phyloP scores from a whole-genome alignment of 176 grass and related monocot species.

The Aegilops tauschii region DNA sequence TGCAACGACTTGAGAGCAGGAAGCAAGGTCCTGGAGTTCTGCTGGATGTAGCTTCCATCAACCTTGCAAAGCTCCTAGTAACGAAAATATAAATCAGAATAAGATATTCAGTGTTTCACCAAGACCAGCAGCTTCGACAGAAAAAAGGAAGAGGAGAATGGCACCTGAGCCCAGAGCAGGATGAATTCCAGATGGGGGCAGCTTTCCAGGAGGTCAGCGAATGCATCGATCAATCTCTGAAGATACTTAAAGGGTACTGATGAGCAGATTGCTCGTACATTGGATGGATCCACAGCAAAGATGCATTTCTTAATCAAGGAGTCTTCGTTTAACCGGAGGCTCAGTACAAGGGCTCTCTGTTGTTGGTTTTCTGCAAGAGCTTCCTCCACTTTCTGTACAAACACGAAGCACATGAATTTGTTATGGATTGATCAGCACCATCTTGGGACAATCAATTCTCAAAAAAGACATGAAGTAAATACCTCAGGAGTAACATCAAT shows the following conservation, averaged over 20 bases:
- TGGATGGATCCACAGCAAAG: conserved; percentile 68
- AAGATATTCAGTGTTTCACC: not conserved
- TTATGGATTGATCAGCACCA: not conserved
- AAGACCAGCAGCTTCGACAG: not conserved
- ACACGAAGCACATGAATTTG: not conserved
- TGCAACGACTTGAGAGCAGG: conserved; percentile 81
- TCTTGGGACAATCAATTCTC: not conserved
- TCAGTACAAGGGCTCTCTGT: conserved; percentile 82
- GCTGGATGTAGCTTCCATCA: conserved; percentile 86
- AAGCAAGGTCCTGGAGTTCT: conserved; percentile 84
- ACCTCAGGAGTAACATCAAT: conserved; percentile 97
- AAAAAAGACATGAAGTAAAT: conserved; percentile 19
- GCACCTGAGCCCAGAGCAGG: conserved; percentile 84
- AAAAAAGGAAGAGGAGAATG: not conserved
- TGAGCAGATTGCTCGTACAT: conserved; percentile 57
- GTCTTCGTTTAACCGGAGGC: conserved; percentile 88
- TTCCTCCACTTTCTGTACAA: conserved; percentile 81
- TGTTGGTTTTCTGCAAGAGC: conserved; percentile 73
- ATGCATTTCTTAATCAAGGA: conserved; percentile 92
- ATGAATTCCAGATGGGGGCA: conserved; percentile 96
- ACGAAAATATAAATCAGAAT: not conserved
- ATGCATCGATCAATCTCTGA: conserved; percentile 86
- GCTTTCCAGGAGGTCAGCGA: conserved; percentile 76
- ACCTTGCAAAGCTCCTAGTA: conserved; percentile 82
- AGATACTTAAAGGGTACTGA: conserved; percentile 72